Evolutionary conservation across 1,284 basidiomycete genomes (phyloP), one percentile per base, ranked within the genome.

Genomic region (Ustilago lituana): DNA sequence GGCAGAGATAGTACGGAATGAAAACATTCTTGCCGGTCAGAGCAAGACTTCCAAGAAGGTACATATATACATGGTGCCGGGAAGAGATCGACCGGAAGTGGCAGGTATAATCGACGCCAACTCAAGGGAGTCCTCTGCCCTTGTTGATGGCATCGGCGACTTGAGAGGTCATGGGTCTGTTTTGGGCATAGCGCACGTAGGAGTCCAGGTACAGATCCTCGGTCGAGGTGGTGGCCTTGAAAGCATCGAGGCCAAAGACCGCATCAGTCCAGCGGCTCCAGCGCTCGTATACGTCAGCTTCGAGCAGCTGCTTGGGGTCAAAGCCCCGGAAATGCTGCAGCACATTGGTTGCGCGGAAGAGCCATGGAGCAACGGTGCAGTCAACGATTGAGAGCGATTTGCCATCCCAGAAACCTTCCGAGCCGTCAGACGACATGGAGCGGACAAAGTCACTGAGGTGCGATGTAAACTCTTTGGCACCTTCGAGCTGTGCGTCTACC

Each of bases 351-450:
- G 89, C 85, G 24, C 90, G 85, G 80, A 87, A 88, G 1, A 91
- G 77, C 89, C 91, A 92, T n/a, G 91, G 91, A 12, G 85, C 89
- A 4, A 85, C 88, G 84, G 90, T 87, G 49, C 90, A 86, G 76
- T 92, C 91, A 4, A 86, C 85, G 84, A 87, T 86, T 27, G 88
- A 88, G 24, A 90, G 80, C n/a, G 86, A 84, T 1, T 87, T 86
- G 1, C 80, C 75, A 19, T 85, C 86, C 46, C 84, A 83, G 88
- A 89, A 91, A 84, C 89, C 41, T 2, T 19, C 38, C 3, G 52
- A 26, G 27, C 29, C 19, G 1, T 39, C 10, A 4, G 49, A 26
- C 4, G 56, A 44, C 60, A 91, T 86, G 17, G 90, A 84, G 0
- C 69, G 73, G 0, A 88, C 83, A 36, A 92, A 87, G 2, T 81